Percentiles rank a stretch among this genome's conserved stretches.
phyloP scores from a whole-genome alignment of 352 stramenopile species.

The Globisporangium heterothallicum region DNA sequence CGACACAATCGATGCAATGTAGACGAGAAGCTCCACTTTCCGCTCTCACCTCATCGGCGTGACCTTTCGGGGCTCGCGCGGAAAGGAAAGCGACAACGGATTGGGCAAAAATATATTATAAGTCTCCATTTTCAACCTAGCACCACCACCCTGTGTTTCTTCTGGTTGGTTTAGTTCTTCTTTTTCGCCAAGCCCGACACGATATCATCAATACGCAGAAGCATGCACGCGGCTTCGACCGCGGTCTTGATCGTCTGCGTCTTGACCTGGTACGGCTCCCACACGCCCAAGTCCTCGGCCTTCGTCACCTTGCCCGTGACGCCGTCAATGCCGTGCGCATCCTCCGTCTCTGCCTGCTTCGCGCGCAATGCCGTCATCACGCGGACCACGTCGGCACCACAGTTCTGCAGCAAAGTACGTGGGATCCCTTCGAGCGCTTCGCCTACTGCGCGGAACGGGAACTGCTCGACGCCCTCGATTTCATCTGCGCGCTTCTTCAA shows the following conservation, averaged over 20 bases:
- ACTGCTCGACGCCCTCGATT: conserved; percentile 96
- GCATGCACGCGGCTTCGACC: conserved; percentile 97
- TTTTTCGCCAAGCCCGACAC: conserved; percentile 98
- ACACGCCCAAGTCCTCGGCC: conserved; percentile 96
- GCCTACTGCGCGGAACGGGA: conserved; percentile 95
- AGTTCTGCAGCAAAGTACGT: conserved; percentile 98
- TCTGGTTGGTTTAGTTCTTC: conserved; percentile 60
- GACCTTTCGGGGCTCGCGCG: conserved; percentile 29
- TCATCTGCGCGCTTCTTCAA: conserved; percentile 88
- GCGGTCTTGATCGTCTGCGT: conserved; percentile 99
- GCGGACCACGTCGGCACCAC: conserved; percentile 97
- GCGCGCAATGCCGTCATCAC: conserved; percentile 96
- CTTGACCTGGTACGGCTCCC: conserved; percentile 99
- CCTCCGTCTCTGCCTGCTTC: conserved; percentile 86
- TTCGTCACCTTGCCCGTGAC: conserved; percentile 89
- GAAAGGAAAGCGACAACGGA: conserved; percentile 4
- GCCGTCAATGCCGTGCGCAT: conserved; percentile 74
- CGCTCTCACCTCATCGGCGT: conserved; percentile 6
- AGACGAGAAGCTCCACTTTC: conserved; percentile 5
- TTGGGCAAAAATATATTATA: conserved; percentile 72
- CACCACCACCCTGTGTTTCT: neutral
- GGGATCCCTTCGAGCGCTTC: conserved; percentile 99
- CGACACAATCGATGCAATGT: no score
- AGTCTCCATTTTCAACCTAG: conserved; percentile 22
- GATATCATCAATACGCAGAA: conserved; percentile 99